Percentiles rank a stretch among this genome's conserved stretches.
phyloP scores from a whole-genome alignment of 805 yeast genomes.

The Cephaloascus fragrans region DNA sequence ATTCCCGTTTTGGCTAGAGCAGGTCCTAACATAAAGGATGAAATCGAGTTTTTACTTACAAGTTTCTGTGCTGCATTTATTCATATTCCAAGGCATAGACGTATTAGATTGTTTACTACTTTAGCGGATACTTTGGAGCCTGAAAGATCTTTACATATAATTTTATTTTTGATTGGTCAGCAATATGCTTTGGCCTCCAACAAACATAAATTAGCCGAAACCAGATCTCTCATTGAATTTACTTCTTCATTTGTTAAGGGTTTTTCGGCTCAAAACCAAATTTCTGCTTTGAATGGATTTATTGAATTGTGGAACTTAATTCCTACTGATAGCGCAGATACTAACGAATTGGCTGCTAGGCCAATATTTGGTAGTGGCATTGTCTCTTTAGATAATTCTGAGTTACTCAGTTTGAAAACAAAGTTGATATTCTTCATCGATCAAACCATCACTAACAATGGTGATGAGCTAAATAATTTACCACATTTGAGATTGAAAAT shows the following conservation, averaged over 20 bases:
- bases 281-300: conserved; percentile 42
- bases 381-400: conserved; percentile 37
- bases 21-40: conserved; percentile 42
- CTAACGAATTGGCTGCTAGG: conserved; percentile 32
- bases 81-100: conserved; percentile 93
- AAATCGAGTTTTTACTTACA: conserved; percentile 74
- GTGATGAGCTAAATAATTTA: conserved; percentile 24
- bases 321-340: conserved; percentile 28
- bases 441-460: conserved; percentile 29
- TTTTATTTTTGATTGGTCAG: conserved; percentile 72
- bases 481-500: conserved; percentile 32
- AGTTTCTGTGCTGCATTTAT: conserved; percentile 91
- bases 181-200: conserved; percentile 51
- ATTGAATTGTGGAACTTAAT: conserved; percentile 40
- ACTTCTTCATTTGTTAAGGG: conserved; percentile 57
- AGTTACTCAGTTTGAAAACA: conserved; percentile 36
- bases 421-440: conserved; percentile 49
- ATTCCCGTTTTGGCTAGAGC: conserved; percentile 67
- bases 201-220: conserved; percentile 56
- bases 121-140: conserved; percentile 70
- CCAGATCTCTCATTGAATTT: conserved; percentile 63
- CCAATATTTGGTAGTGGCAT: conserved; percentile 57
- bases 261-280: conserved; percentile 60
- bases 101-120: conserved; percentile 76
- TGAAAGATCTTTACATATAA: conserved; percentile 53